Conservation (phyloP, 768 basidiomycete genomes). For the Solioccasus polychromus region DNA sequence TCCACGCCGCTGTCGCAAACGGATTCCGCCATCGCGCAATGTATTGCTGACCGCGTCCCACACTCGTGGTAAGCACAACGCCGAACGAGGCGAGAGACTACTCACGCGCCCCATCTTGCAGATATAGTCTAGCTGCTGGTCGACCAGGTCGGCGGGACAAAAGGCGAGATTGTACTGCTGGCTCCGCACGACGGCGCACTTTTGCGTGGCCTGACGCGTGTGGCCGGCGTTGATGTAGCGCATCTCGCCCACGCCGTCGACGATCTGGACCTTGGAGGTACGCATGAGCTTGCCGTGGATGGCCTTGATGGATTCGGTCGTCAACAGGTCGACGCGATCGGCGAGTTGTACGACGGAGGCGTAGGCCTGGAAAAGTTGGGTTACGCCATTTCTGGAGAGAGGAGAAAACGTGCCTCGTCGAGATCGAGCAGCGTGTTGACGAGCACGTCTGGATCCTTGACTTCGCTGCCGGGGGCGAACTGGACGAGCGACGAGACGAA, state of each 20-base stretch:
- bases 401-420: constrained; percentile 25
- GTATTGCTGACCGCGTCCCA: constrained; percentile 28
- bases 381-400: too few relatives aligned
- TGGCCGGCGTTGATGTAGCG: constrained; percentile 29
- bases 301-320: constrained; percentile 27
- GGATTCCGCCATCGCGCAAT: constrained; percentile 37
- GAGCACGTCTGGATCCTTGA: constrained; percentile 23
- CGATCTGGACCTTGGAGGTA: constrained; percentile 29
- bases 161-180: constrained; percentile 33
- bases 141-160: constrained; percentile 29
- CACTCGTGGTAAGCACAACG: background rate
- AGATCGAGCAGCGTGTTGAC: constrained; percentile 21
- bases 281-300: constrained; percentile 31
- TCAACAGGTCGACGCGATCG: constrained; percentile 25
- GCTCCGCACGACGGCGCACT: constrained; percentile 30
- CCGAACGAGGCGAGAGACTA: constrained; percentile 3
- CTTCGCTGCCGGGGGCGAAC: constrained; percentile 22
- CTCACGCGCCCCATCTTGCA: constrained; percentile 34
- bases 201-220: constrained; percentile 28
- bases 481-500: constrained; percentile 23
- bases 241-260: constrained; percentile 13
- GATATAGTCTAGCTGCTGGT: constrained; percentile 33
- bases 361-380: constrained; percentile 24
- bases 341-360: constrained; percentile 17
- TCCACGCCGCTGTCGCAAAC: constrained; percentile 36